Base-by-base conservation (phyloP, 2,329 filamentous ascomycete genomes). In the Exophiala spinifera region DNA sequence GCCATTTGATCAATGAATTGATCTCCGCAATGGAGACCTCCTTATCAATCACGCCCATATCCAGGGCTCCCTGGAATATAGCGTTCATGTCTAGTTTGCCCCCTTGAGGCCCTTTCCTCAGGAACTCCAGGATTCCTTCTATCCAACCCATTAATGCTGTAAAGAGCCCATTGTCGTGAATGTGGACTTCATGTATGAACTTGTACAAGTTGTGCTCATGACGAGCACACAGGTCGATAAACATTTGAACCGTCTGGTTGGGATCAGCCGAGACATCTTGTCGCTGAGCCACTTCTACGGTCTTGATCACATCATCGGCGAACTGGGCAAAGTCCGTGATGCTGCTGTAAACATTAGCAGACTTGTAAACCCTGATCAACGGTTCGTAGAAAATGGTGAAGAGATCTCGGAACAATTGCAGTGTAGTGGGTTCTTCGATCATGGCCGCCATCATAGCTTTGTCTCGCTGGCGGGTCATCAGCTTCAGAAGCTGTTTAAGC, bases 361-460 rank as follows among this genome's bases (percentile, higher is more conserved):
- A 96, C 74, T 97, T 99, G 79, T 99, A 99, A 0, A 99, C 94
- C 45, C 94, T 83, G 14, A 99, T 90, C 19, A 99, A 84, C 0
- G 94, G 94, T 69, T 99, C 94, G 73, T 99, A 99, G 75, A 99
- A 99, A 68, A 99, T 97, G 31, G 91, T 95, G 70, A 99, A 97
- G 20, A 99, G 80, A 66, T 99, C 94, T 45, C 91, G 85, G 80
- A 65, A 94, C 23, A 99, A 80, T 68, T 95, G 88, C n/a, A 99
- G 79, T 0, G 94, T 97, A n/a, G 92, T 91, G 0, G 94, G 90
- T 74, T 99, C 92, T 72, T 97, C 91, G 49, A 99, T 94, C 65
- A 97, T 85, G 59, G 85, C 83, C 51, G 96, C 78, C 92, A 99
- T 97, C 91, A 96, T 96, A 28, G 85, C 79, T 83, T 99, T 99